These are phyloP conservation scores for Immersiporthe knoxdaviesiana DNA, from an alignment of 2,329 filamentous ascomycete genomes.

Conservation along the genomic window DNA sequence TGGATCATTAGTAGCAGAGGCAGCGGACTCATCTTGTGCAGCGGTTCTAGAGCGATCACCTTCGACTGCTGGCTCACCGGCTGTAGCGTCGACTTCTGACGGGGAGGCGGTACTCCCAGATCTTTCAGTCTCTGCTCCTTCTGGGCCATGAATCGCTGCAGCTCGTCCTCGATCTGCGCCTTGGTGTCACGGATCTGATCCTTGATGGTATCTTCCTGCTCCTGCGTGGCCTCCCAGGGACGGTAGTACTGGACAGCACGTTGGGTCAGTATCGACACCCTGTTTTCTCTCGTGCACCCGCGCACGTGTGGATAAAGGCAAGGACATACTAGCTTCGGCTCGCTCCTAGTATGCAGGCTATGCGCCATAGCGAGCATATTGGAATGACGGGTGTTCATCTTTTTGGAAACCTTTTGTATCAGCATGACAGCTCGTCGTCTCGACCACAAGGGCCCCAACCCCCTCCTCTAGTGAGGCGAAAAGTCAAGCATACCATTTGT, in stretches of 20 bases:
- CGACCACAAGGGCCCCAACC: too few species aligned
- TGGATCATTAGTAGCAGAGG: slow-evolving; percentile 32
- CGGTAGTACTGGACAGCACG: slow-evolving; percentile 70
- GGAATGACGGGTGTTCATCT: slow-evolving; percentile 77
- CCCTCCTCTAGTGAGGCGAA: background rate
- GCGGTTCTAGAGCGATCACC: slow-evolving; percentile 43
- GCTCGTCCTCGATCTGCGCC: slow-evolving; percentile 65
- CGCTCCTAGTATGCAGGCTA: slow-evolving; percentile 71
- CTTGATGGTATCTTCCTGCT: slow-evolving; percentile 72
- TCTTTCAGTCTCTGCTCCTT: slow-evolving; percentile 48
- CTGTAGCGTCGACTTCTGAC: slow-evolving; percentile 40
- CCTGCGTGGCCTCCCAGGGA: slow-evolving; percentile 73
- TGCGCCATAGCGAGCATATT: slow-evolving; percentile 73
- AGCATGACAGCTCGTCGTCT: slow-evolving; percentile 29
- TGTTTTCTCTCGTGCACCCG: background rate
- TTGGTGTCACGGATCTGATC: slow-evolving; percentile 70
- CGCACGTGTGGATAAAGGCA: too few species aligned
- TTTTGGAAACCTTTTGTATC: slow-evolving; percentile 1
- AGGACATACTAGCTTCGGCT: slow-evolving; percentile 74
- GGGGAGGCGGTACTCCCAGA: slow-evolving; percentile 40
- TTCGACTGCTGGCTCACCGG: slow-evolving; percentile 49
- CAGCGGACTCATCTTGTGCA: slow-evolving; percentile 43
- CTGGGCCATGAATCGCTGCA: slow-evolving; percentile 61
- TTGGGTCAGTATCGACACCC: background rate
- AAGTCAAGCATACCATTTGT: slow-evolving; percentile 65